Evolutionary conservation across 305 asterid species (phyloP).

Genomic region (Solanum hybrid): DNA sequence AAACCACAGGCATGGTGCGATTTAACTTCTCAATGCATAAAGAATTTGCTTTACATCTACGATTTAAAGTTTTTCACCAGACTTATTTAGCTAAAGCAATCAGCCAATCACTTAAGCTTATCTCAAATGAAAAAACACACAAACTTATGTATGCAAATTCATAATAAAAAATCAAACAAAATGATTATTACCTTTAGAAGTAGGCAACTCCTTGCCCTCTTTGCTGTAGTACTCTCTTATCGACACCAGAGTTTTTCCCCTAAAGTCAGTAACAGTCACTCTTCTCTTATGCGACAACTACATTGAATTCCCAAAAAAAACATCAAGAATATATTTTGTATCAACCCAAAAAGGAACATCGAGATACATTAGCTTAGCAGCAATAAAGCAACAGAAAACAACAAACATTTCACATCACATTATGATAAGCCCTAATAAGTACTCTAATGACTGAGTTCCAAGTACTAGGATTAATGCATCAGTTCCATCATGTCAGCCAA

Average conservation of each 20-base stretch:
- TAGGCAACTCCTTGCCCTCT: constrained; percentile 81
- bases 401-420: neutral
- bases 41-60: neutral
- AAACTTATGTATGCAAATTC: neutral
- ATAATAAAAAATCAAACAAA: neutral
- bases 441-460: neutral
- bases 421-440: neutral
- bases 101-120: neutral
- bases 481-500: neutral
- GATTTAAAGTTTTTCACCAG: neutral
- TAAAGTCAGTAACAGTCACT: constrained; percentile 83
- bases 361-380: neutral
- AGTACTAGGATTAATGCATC: neutral
- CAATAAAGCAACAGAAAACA: neutral
- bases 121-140: neutral
- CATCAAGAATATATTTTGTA: neutral
- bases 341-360: neutral
- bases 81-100: neutral
- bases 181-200: constrained; percentile 56
- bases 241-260: constrained; percentile 72
- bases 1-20: neutral
- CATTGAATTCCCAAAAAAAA: neutral
- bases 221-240: constrained; percentile 74
- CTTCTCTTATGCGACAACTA: constrained; percentile 72
- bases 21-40: neutral